These are phyloP conservation scores for Rasamsonia emersonii DNA, from an alignment of 2,329 filamentous ascomycete genomes.

Conservation along the genomic window DNA sequence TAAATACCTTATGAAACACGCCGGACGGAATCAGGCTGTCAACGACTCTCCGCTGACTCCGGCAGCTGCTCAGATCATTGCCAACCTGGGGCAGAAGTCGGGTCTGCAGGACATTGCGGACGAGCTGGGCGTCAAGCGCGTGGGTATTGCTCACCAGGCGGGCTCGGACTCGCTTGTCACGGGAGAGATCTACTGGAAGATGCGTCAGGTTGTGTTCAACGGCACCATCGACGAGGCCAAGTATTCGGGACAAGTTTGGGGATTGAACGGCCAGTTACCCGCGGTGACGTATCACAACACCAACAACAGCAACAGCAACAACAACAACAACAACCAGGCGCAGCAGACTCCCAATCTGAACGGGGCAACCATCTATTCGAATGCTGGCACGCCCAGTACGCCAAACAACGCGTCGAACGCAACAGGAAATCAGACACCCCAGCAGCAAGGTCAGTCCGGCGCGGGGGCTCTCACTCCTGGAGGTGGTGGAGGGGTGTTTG, in stretches of 20 bases:
- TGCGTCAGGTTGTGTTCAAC: slow-evolving; percentile 80
- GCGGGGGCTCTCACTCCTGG: slow-evolving; percentile 72
- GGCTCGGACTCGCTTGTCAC: slow-evolving; percentile 91
- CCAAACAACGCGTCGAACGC: slow-evolving; percentile 50
- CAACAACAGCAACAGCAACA: neutral
- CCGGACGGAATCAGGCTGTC: slow-evolving; percentile 59
- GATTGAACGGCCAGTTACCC: slow-evolving; percentile 64
- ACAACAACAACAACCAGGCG: slow-evolving; percentile 21
- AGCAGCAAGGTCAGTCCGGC: slow-evolving; percentile 44
- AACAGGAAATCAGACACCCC: slow-evolving; percentile 38
- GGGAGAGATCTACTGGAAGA: slow-evolving; percentile 88
- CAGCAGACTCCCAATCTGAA: slow-evolving; percentile 48
- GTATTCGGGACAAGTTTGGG: slow-evolving; percentile 87
- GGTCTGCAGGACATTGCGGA: slow-evolving; percentile 91
- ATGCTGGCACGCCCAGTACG: slow-evolving; percentile 56
- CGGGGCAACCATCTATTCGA: slow-evolving; percentile 42
- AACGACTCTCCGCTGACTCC: slow-evolving; percentile 57
- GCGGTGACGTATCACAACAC: slow-evolving; percentile 34
- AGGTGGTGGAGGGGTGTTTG: slow-evolving; percentile 21
- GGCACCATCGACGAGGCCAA: slow-evolving; percentile 68
- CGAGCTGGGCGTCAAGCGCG: slow-evolving; percentile 78
- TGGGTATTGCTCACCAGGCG: slow-evolving; percentile 83
- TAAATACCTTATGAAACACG: slow-evolving; percentile 92
- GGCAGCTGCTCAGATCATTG: slow-evolving; percentile 62
- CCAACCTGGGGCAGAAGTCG: slow-evolving; percentile 81